phyloP scores from a whole-genome alignment of 2,329 filamentous ascomycete genomes.

The Microdochium paspali region DNA sequence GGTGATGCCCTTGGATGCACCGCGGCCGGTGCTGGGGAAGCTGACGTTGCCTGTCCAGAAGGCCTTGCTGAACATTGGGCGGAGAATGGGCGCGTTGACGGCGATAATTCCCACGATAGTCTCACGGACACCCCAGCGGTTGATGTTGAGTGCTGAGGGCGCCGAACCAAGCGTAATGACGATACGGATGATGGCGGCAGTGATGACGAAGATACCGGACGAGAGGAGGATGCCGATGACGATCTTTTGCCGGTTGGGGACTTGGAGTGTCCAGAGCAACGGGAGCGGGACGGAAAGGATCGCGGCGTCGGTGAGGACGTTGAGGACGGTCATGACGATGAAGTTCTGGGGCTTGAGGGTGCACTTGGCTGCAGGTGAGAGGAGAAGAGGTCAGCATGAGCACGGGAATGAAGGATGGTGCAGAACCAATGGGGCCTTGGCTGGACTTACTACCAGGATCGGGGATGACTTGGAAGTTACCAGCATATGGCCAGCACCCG shows the following conservation, averaged over 20 bases:
- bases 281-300: conserved; percentile 22
- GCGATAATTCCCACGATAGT: conserved; percentile 24
- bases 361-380: conserved; percentile 10
- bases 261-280: conserved; percentile 20
- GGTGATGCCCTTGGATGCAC: neutral
- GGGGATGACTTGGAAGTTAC: conserved; percentile 11
- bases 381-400: neutral
- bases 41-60: conserved; percentile 21
- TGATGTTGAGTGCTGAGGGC: conserved; percentile 21
- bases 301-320: conserved; percentile 20
- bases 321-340: conserved; percentile 16
- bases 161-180: conserved; percentile 17
- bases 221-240: conserved; percentile 19
- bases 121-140: conserved; percentile 26
- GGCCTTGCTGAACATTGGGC: conserved; percentile 14
- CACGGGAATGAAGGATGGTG: neutral
- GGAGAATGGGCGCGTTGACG: conserved; percentile 22
- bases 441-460: conserved; percentile 7
- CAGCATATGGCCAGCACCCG: conserved; percentile 17
- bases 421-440: neutral
- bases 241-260: conserved; percentile 18
- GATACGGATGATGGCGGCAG: conserved; percentile 21
- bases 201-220: conserved; percentile 24
- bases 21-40: neutral
- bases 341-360: conserved; percentile 19